Percentiles rank a stretch among this genome's conserved stretches.
phyloP scores from a whole-genome alignment of 73 alveolate genomes.

The Loxodes magnus region DNA sequence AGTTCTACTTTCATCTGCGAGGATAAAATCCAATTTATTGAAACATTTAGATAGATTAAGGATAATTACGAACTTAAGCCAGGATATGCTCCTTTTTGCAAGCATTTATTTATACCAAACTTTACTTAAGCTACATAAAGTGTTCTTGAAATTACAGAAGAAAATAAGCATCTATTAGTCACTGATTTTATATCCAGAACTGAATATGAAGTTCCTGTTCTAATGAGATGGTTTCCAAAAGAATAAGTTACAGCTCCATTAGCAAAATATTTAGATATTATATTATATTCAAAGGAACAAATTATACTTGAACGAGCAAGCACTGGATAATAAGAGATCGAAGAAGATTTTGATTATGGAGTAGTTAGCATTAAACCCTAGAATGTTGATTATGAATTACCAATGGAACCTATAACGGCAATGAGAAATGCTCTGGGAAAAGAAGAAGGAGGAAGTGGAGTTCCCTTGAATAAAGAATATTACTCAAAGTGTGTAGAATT shows the following conservation, averaged over 20 bases:
- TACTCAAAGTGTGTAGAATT: constrained; percentile 84
- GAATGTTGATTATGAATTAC: constrained; percentile 82
- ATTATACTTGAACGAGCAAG: constrained; percentile 73
- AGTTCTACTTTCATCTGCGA: constrained; percentile 18
- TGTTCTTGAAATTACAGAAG: constrained; percentile 66
- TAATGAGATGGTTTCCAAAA: constrained; percentile 75
- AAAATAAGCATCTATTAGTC: constrained; percentile 59
- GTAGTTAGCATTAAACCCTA: constrained; percentile 82
- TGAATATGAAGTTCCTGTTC: constrained; percentile 90
- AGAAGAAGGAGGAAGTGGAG: constrained; percentile 97
- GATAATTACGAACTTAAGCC: constrained; percentile 56
- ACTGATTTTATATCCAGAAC: constrained; percentile 86
- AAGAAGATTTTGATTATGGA: constrained; percentile 86
- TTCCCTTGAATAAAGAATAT: constrained; percentile 59
- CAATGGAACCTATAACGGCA: constrained; percentile 94
- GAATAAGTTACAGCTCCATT: constrained; percentile 33
- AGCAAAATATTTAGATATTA: constrained; percentile 90
- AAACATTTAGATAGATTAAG: constrained; percentile 59
- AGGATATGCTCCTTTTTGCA: constrained; percentile 99
- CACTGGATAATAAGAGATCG: constrained; percentile 67
- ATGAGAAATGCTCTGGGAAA: constrained; percentile 96
- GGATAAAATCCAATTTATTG: constrained; percentile 61
- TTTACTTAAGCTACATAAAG: constrained; percentile 72
- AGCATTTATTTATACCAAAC: constrained; percentile 89
- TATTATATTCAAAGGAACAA: constrained; percentile 83